phyloP scores from a whole-genome alignment of 1,284 basidiomycete species.

The Cutaneotrichosporon spelunceum region DNA sequence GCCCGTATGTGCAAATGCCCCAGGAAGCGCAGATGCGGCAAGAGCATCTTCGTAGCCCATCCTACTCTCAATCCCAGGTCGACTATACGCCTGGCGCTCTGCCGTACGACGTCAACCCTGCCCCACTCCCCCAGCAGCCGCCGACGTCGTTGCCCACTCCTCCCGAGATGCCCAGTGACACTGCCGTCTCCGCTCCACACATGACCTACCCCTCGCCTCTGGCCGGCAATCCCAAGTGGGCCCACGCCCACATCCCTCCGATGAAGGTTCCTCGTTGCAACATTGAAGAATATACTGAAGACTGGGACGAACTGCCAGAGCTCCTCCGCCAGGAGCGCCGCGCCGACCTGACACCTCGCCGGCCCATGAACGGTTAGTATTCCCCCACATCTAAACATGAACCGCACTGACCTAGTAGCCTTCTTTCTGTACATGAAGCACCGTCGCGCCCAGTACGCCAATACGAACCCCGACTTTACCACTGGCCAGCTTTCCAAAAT shows the following conservation, averaged over 20 bases:
- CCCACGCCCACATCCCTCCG: slow-evolving; percentile 19
- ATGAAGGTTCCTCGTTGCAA: slow-evolving; percentile 14
- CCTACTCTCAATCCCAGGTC: too few species aligned
- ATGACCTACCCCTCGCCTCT: slow-evolving; percentile 18
- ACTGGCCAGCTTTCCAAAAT: slow-evolving; percentile 26
- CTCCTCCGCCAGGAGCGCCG: slow-evolving; percentile 24
- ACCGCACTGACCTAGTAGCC: slow-evolving; percentile 6
- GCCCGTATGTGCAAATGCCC: too few species aligned
- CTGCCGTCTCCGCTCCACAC: too few species aligned
- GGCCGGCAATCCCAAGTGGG: slow-evolving; percentile 9
- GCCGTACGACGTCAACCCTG: too few species aligned
- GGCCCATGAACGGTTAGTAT: slow-evolving; percentile 26
- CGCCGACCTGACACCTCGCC: slow-evolving; percentile 20
- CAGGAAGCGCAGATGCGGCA: too few species aligned
- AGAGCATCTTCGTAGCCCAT: too few species aligned
- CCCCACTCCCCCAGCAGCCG: too few species aligned
- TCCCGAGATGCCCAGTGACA: too few species aligned
- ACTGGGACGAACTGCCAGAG: slow-evolving; percentile 26
- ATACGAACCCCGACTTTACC: slow-evolving; percentile 21
- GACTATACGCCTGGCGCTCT: too few species aligned
- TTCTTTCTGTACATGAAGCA: slow-evolving; percentile 28
- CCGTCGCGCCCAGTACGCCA: slow-evolving; percentile 22
- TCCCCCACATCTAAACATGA: background rate
- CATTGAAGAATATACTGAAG: slow-evolving; percentile 14
- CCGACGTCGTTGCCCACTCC: too few species aligned